Evolutionary conservation across 2,329 filamentous ascomycete species (phyloP), one percentile per base, ranked within the genome.

Genomic region (Trichoderma endophyticum): DNA sequence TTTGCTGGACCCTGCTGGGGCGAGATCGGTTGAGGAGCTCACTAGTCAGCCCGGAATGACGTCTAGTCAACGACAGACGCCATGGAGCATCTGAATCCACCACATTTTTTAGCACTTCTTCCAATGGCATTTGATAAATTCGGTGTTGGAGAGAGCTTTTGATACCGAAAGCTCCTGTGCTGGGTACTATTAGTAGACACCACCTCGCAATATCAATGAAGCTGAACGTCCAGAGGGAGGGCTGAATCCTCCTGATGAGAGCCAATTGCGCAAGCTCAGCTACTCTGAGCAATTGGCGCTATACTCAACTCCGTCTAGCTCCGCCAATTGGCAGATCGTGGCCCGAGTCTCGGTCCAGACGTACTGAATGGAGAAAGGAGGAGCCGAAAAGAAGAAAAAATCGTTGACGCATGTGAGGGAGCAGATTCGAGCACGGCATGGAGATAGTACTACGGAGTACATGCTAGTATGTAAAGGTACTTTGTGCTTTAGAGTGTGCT

Each of bases 291-390:
- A 9, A 39, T 61, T 61, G 66, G 66, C 56, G 28, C 56, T 69
- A 60, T 34, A 18, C 56, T 12, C 26, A 51, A 34, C 59, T 54
- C 59, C 43, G 43, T 51, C 59, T 63, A 18, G 57, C 59, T 63
- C 59, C 59, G 67, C 67, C 59, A 70, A 63, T 70, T 70, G 26
- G 57, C 30, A 34, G 30, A 62, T 59, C 69, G 48, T 64, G 60
- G 60, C 60, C 61, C 60, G 18, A 60, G 51, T 65, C 60, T 65
- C 60, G 69, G 69, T 62, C 69, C 56, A 69, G 36, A 24, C 56
- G 28, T 34, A 21, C 56, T 69, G 36, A 61, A 69, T 69, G 66
- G 66, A 51, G 66, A 59, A 69, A 61, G 56, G 66, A 61, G 66
- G 66, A 69, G 66, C 54, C 54, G 18, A 34, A 21, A 57, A 67